Evolutionary conservation across 2,329 filamentous ascomycete species (phyloP).

Genomic region (Arthrobotrys conoides): DNA sequence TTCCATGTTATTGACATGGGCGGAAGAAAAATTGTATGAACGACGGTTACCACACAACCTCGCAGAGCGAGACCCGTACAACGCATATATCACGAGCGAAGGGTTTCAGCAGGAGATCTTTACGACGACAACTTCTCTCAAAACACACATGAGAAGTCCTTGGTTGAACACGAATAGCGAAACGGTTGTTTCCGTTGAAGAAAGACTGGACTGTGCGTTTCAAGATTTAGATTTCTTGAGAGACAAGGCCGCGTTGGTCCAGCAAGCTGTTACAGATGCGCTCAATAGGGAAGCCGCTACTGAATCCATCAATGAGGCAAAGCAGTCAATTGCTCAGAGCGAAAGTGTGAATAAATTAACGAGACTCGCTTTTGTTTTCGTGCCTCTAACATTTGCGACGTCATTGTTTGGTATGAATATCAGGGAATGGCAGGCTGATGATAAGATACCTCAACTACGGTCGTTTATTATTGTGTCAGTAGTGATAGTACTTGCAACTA

Average conservation of each 20-base stretch:
- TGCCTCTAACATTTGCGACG: conserved; percentile 68
- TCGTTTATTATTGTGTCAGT: conserved; percentile 50
- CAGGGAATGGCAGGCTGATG: conserved; percentile 59
- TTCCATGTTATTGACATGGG: conserved; percentile 58
- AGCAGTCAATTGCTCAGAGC: conserved; percentile 65
- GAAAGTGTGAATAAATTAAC: conserved; percentile 67
- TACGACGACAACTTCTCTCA: conserved; percentile 56
- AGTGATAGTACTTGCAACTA: conserved; percentile 32
- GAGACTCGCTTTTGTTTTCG: conserved; percentile 69
- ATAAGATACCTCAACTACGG: conserved; percentile 44
- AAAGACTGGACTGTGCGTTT: conserved; percentile 50
- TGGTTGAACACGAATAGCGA: conserved; percentile 40
- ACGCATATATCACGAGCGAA: conserved; percentile 59
- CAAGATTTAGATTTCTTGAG: conserved; percentile 51
- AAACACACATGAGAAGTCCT: conserved; percentile 44
- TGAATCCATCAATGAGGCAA: conserved; percentile 58
- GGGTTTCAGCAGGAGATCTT: conserved; percentile 60
- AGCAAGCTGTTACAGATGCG: conserved; percentile 53
- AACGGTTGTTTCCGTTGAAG: conserved; percentile 25
- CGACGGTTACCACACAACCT: conserved; percentile 54
- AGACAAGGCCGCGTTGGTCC: conserved; percentile 51
- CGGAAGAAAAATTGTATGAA: conserved; percentile 58
- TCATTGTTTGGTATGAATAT: conserved; percentile 69
- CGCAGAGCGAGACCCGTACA: conserved; percentile 49
- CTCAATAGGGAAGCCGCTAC: conserved; percentile 55